phyloP scores from a whole-genome alignment of 2,329 filamentous ascomycete genomes.

The Verruconis gallopava region DNA sequence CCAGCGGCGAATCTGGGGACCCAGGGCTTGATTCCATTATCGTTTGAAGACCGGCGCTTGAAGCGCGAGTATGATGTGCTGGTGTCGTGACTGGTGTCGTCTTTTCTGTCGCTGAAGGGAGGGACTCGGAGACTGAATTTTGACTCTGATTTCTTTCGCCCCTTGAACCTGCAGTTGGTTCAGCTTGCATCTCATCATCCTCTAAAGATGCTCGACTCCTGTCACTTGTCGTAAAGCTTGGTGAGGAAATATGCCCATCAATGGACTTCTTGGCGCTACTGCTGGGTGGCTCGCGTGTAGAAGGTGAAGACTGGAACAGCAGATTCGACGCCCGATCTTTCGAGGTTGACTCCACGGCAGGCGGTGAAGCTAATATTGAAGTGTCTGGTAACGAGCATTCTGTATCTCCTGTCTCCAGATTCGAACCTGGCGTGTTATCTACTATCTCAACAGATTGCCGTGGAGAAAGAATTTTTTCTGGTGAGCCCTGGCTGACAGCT shows the following conservation, averaged over 20 bases:
- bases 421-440: neutral
- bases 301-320: conserved; percentile 11
- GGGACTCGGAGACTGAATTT: no score
- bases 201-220: neutral
- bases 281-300: conserved; percentile 2
- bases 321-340: conserved; percentile 9
- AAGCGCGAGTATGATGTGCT: conserved; percentile 18
- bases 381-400: conserved; percentile 5
- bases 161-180: no score
- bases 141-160: no score
- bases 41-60: conserved; percentile 30
- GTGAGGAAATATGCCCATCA: neutral
- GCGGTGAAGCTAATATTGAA: neutral
- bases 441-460: neutral
- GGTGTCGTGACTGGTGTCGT: conserved; percentile 16
- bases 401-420: neutral
- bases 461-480: neutral
- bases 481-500: neutral
- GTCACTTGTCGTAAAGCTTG: neutral
- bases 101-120: conserved; percentile 1
- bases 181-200: neutral
- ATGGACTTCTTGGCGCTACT: neutral
- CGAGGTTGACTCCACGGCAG: conserved; percentile 9
- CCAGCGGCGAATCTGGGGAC: conserved; percentile 20
- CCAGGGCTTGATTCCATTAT: conserved; percentile 40